phyloP scores from a whole-genome alignment of 2,329 filamentous ascomycete genomes.

The Penicillium janthinellum region DNA sequence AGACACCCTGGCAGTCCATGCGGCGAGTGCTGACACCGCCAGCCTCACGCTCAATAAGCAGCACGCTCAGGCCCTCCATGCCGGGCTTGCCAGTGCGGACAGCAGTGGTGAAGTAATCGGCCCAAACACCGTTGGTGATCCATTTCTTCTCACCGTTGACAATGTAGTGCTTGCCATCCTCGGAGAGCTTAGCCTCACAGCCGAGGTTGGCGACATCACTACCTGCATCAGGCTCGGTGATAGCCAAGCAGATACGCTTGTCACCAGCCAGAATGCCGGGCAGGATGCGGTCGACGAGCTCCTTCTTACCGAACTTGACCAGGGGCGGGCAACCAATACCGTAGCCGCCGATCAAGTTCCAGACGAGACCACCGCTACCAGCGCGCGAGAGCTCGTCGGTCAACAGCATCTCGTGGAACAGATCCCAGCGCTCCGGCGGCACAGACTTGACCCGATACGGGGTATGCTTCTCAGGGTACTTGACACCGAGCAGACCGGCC shows the following conservation, averaged over 20 bases:
- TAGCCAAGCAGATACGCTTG: slow-evolving; percentile 96
- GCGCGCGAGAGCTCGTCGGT: slow-evolving; percentile 91
- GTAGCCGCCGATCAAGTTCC: slow-evolving; percentile 96
- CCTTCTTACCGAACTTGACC: slow-evolving; percentile 86
- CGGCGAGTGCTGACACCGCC: slow-evolving; percentile 88
- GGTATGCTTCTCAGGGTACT: slow-evolving; percentile 74
- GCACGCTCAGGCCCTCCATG: slow-evolving; percentile 88
- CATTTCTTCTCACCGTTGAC: slow-evolving; percentile 99
- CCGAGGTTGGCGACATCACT: slow-evolving; percentile 93
- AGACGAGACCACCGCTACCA: slow-evolving; percentile 90
- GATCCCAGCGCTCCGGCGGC: slow-evolving; percentile 86
- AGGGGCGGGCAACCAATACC: slow-evolving; percentile 91
- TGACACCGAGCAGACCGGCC: slow-evolving; percentile 79
- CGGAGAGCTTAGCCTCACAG: slow-evolving; percentile 90
- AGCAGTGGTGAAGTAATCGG: slow-evolving; percentile 95
- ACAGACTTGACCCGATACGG: slow-evolving; percentile 75
- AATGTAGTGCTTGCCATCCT: slow-evolving; percentile 98
- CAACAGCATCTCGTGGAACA: slow-evolving; percentile 95
- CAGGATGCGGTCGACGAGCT: slow-evolving; percentile 81
- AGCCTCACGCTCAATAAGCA: slow-evolving; percentile 83
- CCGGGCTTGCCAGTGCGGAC: slow-evolving; percentile 85
- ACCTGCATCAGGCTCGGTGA: slow-evolving; percentile 94
- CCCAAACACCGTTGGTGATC: slow-evolving; percentile 98
- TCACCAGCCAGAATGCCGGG: slow-evolving; percentile 87
- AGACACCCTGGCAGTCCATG: slow-evolving; percentile 99